Conservation (phyloP, 2,329 filamentous ascomycete genomes). For the Aschersonia sp. region DNA sequence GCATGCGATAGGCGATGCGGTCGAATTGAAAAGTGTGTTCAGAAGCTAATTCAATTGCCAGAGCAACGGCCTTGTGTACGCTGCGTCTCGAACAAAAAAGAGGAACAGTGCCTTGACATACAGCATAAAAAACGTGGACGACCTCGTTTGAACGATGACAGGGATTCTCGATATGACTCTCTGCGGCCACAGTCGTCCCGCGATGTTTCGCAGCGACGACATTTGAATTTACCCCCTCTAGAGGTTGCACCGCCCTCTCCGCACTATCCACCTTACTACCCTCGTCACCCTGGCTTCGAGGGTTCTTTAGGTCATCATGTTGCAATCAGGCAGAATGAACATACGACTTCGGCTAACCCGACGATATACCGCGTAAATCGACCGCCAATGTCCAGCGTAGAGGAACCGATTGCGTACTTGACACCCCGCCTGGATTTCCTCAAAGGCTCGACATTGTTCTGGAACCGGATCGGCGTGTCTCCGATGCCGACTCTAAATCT, state of each 20-base stretch:
- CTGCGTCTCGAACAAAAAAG: constrained; percentile 63
- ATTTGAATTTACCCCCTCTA: constrained; percentile 9
- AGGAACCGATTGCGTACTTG: constrained; percentile 41
- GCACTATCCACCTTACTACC: not conserved
- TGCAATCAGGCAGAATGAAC: constrained; percentile 32
- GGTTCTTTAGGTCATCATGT: constrained; percentile 11
- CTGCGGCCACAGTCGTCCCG: constrained; percentile 29
- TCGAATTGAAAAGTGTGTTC: too few species aligned
- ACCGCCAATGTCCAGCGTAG: constrained; percentile 18
- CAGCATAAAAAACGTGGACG: constrained; percentile 76
- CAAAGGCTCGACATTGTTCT: constrained; percentile 40
- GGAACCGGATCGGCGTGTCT: constrained; percentile 36
- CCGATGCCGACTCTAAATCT: constrained; percentile 34
- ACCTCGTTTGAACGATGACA: constrained; percentile 61
- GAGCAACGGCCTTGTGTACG: constrained; percentile 66
- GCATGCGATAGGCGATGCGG: too few species aligned
- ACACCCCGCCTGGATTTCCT: constrained; percentile 43
- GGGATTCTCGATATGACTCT: constrained; percentile 42
- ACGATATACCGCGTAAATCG: constrained; percentile 1
- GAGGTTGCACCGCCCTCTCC: too few species aligned
- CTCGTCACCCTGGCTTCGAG: constrained; percentile 15
- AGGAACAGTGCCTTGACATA: constrained; percentile 70
- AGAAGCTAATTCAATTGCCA: constrained; percentile 23
- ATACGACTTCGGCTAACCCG: constrained; percentile 14
- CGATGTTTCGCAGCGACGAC: constrained; percentile 29